These are phyloP conservation scores for Carallia brachiata DNA, from an alignment of 345 rosid species.

Conservation along the genomic window DNA sequence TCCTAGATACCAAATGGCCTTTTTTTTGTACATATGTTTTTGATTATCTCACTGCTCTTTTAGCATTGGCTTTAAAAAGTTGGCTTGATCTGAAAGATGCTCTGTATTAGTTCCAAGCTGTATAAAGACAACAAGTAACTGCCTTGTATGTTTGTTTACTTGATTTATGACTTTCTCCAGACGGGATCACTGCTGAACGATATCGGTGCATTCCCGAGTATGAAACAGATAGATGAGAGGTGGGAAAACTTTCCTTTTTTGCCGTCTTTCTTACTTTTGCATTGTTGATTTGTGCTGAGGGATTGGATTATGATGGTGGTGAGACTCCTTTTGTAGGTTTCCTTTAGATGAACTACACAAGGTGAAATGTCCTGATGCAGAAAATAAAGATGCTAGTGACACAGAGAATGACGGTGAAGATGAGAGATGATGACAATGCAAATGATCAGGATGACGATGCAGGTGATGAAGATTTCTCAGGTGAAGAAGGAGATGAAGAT, in stretches of 20 bases:
- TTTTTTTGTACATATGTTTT: no score
- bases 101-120: no score
- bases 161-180: conserved; percentile 21
- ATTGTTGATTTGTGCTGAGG: background rate
- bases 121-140: no score
- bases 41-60: no score
- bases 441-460: conserved; percentile 45
- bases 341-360: conserved; percentile 41
- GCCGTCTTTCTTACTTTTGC: background rate
- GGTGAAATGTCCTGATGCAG: conserved; percentile 32
- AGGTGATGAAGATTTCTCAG: conserved; percentile 52
- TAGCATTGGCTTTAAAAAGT: no score
- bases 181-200: conserved; percentile 35
- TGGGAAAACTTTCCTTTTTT: conserved; percentile 2
- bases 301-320: background rate
- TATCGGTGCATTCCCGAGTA: conserved; percentile 11
- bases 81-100: no score
- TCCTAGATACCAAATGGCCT: no score
- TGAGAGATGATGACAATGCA: conserved; percentile 25
- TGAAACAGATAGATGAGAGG: conserved; percentile 42
- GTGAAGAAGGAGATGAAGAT: conserved; percentile 43
- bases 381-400: conserved; percentile 55
- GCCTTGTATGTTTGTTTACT: background rate
- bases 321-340: conserved; percentile 33
- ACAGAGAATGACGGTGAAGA: conserved; percentile 49